A percentile compares a stretch with the other conserved stretches of the same genome.
Conservation (phyloP, 345 rosid genomes). For the Anacardium occidentale region DNA sequence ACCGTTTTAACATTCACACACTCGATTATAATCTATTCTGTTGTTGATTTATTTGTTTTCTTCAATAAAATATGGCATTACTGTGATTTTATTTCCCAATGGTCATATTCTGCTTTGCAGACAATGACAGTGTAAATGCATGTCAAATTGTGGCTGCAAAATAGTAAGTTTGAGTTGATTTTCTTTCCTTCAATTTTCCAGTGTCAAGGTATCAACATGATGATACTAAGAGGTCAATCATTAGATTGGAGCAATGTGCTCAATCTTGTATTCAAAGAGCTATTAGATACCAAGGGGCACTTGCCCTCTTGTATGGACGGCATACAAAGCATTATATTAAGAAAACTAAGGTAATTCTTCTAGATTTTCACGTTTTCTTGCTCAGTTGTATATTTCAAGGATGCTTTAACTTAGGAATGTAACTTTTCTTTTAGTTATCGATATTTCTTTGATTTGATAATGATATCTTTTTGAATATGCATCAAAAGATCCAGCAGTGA, state of each 20-base stretch:
- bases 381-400: not conserved
- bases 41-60: not conserved
- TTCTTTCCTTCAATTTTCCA: constrained; percentile 25
- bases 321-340: constrained; percentile 61
- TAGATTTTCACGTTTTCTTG: not conserved
- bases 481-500: not conserved
- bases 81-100: not conserved
- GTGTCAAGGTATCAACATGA: constrained; percentile 55
- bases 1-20: not conserved
- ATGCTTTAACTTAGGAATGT: not conserved
- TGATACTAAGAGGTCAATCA: constrained; percentile 47
- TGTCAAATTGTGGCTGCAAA: not conserved
- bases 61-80: not conserved
- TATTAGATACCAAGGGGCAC: constrained; percentile 56
- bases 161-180: constrained; percentile 12
- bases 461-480: not conserved
- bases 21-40: not conserved
- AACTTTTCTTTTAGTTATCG: constrained; percentile 4
- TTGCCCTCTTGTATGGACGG: constrained; percentile 68
- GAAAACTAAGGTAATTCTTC: constrained; percentile 54
- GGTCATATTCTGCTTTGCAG: not conserved
- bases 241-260: constrained; percentile 69
- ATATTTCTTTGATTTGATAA: not conserved
- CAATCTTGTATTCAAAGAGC: constrained; percentile 55
- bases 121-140: not conserved